Evolutionary conservation across 225 moss, liverwort and hornwort genomes (phyloP), one percentile per base, ranked within the genome.

Genomic region (Pleurozium schreberi): DNA sequence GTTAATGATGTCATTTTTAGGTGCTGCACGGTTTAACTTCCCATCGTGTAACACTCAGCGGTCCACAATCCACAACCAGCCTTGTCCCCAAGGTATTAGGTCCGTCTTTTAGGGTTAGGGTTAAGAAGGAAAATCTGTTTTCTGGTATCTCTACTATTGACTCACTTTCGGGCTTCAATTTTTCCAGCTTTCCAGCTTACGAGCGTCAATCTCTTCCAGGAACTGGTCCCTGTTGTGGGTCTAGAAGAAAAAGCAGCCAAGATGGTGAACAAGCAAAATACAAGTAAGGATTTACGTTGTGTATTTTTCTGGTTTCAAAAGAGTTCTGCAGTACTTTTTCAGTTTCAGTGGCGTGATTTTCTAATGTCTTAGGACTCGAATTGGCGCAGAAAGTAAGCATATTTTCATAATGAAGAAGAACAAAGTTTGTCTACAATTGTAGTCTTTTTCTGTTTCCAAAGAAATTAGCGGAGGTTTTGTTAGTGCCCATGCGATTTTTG

Each of bases 371-470:
- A 31, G 18, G 49, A 60, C 40, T 86, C 34, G 77, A n/a, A 49
- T 84, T 63, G 81, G 76, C 87, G 90, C 90, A 94, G 94, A 95
- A 90, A 96, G 95, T 89, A 96, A 94, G 92, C 96, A 92, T 34
- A 93, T 91, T 47, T 90, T 94, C 6, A 89, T 93, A 91, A 90
- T 94, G 91, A 95, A 95, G 87, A 95, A 96, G 90, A 95, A 93
- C 70, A 95, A 96, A 84, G 92, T 94, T 80, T 25, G 27, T 70
- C 28, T n/a, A 60, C 52, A 61, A 4, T 14, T 76, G 68, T 38
- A 21, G 18, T 59, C 9, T 20, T 53, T 52, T 42, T 25, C 19
- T 84, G 60, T 81, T 81, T 86, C n/a, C 27, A 4, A 14, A 84
- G 68, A 76, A 25, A 60, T 85, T 45, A 60, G 73, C 25, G 73